Evolutionary conservation across 1,284 basidiomycete genomes (phyloP).

Genomic region (Marasmius sp.): DNA sequence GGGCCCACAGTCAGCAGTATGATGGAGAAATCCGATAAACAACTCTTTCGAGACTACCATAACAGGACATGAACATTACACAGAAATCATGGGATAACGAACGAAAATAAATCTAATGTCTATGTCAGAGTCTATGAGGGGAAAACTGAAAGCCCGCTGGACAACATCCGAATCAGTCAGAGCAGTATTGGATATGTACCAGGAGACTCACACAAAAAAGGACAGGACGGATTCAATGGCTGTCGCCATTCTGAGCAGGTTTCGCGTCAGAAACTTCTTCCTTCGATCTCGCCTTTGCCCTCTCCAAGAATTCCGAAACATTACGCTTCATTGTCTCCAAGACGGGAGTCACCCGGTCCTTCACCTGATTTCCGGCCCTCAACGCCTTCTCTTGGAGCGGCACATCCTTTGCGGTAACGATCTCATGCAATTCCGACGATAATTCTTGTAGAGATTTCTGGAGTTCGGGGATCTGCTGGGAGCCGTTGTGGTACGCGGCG

Average conservation of each 20-base stretch:
- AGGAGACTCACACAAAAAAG: not conserved
- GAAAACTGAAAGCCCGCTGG: too few species aligned
- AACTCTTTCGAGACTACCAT: too few species aligned
- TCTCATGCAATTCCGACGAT: slow-evolving; percentile 43
- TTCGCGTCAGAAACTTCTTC: not conserved
- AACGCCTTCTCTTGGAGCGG: slow-evolving; percentile 59
- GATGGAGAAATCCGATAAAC: too few species aligned
- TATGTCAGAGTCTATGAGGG: too few species aligned
- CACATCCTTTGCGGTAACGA: slow-evolving; percentile 53
- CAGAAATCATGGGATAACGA: too few species aligned
- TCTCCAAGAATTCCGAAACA: slow-evolving; percentile 1
- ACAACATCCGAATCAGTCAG: too few species aligned
- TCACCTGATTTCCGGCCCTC: slow-evolving; percentile 57
- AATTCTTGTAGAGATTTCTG: slow-evolving; percentile 18
- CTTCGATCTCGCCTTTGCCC: not conserved
- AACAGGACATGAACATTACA: too few species aligned
- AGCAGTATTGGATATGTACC: not conserved
- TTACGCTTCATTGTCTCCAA: slow-evolving; percentile 35
- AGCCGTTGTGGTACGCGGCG: slow-evolving; percentile 32
- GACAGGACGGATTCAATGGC: not conserved
- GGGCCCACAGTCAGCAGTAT: too few species aligned
- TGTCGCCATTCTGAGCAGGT: not conserved
- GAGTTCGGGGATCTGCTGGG: slow-evolving; percentile 33
- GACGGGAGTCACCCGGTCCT: slow-evolving; percentile 56
- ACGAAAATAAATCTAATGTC: too few species aligned